These are phyloP conservation scores for Sequoiadendron giganteum DNA, from an alignment of 75 land plant species.

Conservation along the genomic window DNA sequence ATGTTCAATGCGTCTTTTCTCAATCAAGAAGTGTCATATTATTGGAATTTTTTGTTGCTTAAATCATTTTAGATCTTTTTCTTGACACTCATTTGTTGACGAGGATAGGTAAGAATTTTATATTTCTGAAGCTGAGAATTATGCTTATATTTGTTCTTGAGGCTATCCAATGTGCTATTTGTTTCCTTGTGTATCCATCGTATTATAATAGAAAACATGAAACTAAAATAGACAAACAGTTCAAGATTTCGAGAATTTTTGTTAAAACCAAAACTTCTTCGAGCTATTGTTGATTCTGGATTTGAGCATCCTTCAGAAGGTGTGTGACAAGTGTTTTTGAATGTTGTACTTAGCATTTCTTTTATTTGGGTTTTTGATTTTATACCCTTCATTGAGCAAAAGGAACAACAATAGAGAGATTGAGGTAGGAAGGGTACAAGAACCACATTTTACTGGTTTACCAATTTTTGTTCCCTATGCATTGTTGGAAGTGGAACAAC, in stretches of 20 bases:
- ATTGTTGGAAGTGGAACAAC: no score
- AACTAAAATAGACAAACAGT: no score
- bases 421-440: not conserved
- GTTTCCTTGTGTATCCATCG: not conserved
- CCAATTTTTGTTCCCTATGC: not conserved
- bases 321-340: not conserved
- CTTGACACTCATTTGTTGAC: no score
- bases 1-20: no score
- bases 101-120: no score
- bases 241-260: conserved; percentile 49
- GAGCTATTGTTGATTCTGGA: conserved; percentile 52
- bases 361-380: not conserved
- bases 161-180: not conserved
- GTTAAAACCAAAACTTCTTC: conserved; percentile 42
- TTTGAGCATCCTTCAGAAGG: conserved; percentile 61
- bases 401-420: not conserved
- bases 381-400: not conserved
- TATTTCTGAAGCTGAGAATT: no score
- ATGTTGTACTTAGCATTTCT: not conserved
- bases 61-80: no score
- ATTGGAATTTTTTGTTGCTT: no score
- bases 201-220: not conserved
- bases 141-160: not conserved
- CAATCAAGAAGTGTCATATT: no score
- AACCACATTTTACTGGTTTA: not conserved